These are phyloP conservation scores for Pyrus betulifolia DNA, from an alignment of 306 rosid genomes.

Conservation along the genomic window DNA sequence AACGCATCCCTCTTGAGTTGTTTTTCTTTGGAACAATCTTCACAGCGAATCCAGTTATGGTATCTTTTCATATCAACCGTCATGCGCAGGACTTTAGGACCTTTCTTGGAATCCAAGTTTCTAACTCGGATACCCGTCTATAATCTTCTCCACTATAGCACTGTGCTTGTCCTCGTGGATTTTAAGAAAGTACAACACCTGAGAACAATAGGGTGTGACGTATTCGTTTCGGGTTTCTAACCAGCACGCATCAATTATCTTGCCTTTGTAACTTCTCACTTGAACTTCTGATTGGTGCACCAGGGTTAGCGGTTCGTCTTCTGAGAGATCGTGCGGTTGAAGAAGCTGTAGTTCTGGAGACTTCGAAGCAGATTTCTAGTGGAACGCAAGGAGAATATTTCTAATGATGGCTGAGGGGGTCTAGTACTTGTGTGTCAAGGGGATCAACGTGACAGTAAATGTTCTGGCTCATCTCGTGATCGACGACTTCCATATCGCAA, in stretches of 20 bases:
- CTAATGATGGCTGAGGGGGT: neutral
- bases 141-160: neutral
- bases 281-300: neutral
- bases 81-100: neutral
- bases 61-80: neutral
- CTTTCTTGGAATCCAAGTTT: neutral
- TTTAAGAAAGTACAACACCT: neutral
- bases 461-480: no score
- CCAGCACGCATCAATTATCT: neutral
- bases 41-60: neutral
- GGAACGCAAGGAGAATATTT: neutral
- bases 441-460: neutral
- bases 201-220: neutral
- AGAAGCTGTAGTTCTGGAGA: neutral
- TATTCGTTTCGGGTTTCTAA: neutral
- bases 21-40: neutral
- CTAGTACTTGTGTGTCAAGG: neutral
- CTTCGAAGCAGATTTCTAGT: neutral
- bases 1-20: neutral
- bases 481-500: no score
- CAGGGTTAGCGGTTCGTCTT: neutral
- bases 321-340: neutral
- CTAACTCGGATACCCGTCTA: neutral
- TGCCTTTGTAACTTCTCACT: neutral
- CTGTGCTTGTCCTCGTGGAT: neutral